Conservation (phyloP, 768 basidiomycete species). For the Clitopilus passeckerianus region DNA sequence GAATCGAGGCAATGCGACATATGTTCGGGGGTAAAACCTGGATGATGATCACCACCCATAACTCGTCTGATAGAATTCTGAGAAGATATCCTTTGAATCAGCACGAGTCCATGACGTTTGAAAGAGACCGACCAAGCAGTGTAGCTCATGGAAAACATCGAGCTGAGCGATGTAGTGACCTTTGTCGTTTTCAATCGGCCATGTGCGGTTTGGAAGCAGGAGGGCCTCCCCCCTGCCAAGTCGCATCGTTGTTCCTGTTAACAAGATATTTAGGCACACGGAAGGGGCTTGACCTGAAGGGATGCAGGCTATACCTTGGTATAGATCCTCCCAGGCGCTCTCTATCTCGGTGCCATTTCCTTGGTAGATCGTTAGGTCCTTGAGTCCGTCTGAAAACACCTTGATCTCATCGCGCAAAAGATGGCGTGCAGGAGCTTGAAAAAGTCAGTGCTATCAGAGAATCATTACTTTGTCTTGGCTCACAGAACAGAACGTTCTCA, state of each 20-base stretch:
- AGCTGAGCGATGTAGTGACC: constrained; percentile 18
- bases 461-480: neutral
- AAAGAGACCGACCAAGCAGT: constrained; percentile 18
- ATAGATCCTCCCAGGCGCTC: constrained; percentile 17
- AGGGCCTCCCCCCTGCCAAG: constrained; percentile 14
- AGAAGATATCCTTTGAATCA: neutral
- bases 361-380: constrained; percentile 12
- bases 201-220: constrained; percentile 16
- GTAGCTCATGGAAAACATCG: constrained; percentile 23
- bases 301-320: constrained; percentile 11
- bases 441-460: neutral
- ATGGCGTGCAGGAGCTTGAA: constrained; percentile 15
- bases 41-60: constrained; percentile 11
- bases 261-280: neutral
- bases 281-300: no score
- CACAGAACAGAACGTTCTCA: neutral
- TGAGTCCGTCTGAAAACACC: constrained; percentile 15
- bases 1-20: constrained; percentile 15
- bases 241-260: constrained; percentile 7
- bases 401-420: constrained; percentile 13
- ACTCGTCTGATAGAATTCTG: constrained; percentile 14
- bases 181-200: constrained; percentile 16
- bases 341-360: constrained; percentile 14
- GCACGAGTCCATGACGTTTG: neutral
- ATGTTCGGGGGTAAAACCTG: constrained; percentile 10